A percentile compares a stretch with the other conserved stretches of the same genome.
Conservation (phyloP, 2,329 filamentous ascomycete genomes). For the Rhynchosporium agropyri region DNA sequence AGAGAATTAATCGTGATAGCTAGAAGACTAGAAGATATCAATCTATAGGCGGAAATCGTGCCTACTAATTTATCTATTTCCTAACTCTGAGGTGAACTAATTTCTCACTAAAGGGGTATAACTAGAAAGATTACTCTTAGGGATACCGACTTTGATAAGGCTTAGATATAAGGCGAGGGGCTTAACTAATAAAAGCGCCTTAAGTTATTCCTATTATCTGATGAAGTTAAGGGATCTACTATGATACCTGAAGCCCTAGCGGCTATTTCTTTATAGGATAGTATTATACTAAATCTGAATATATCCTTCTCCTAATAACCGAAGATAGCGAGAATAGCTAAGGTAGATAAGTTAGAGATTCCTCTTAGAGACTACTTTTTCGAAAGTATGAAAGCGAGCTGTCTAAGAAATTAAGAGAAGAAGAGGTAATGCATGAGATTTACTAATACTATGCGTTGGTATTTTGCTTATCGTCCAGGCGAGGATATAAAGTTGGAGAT, state of each 20-base stretch:
- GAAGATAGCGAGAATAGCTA: background rate
- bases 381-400: background rate
- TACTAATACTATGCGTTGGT: background rate
- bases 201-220: background rate
- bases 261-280: background rate
- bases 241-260: background rate
- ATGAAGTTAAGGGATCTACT: background rate
- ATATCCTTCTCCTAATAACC: background rate
- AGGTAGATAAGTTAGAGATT: background rate
- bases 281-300: background rate
- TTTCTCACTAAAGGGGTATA: too few species aligned
- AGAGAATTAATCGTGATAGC: too few species aligned
- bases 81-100: too few species aligned
- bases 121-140: too few species aligned
- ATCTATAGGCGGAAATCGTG: too few species aligned
- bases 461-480: background rate
- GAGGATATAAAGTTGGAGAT: slow-evolving; percentile 4
- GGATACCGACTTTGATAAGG: too few species aligned
- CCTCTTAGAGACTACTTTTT: background rate
- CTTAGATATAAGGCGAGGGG: background rate
- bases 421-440: background rate
- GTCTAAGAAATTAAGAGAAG: background rate
- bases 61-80: too few species aligned
- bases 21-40: too few species aligned
- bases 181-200: background rate